Conservation (phyloP, 2,329 filamentous ascomycete species). For the Diaporthe aspalathi region DNA sequence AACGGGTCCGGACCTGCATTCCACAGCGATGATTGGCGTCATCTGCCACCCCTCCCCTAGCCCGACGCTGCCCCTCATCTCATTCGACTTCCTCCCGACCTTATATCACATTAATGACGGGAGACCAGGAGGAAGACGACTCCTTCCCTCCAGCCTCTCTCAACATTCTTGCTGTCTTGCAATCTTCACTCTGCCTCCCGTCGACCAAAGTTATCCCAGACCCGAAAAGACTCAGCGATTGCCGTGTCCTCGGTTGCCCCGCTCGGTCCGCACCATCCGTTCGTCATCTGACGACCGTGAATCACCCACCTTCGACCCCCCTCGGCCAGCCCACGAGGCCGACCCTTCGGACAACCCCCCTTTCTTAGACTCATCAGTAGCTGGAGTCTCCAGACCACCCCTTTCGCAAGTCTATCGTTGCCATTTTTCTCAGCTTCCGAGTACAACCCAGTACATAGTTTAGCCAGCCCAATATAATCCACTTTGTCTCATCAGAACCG, state of each 20-base stretch:
- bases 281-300: conserved; percentile 34
- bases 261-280: conserved; percentile 24
- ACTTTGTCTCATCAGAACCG: conserved; percentile 47
- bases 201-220: not conserved
- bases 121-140: not conserved
- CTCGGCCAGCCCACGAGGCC: conserved; percentile 20
- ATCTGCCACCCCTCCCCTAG: not conserved
- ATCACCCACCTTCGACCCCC: not conserved
- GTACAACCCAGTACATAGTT: conserved; percentile 56
- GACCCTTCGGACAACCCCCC: conserved; percentile 2
- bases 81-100: conserved; percentile 10
- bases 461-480: conserved; percentile 65
- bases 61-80: conserved; percentile 24
- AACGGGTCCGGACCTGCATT: conserved; percentile 34
- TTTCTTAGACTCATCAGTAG: conserved; percentile 19
- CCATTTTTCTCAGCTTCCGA: conserved; percentile 24
- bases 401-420: conserved; percentile 24
- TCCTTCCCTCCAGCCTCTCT: not conserved
- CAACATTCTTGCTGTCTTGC: not conserved
- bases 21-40: conserved; percentile 31
- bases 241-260: conserved; percentile 16
- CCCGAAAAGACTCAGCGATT: conserved; percentile 1
- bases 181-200: not conserved
- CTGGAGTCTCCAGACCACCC: conserved; percentile 7
- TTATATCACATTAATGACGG: not conserved